A percentile compares a stretch with the other conserved stretches of the same genome.
Conservation (phyloP, 2,329 filamentous ascomycete genomes). For the Nothopassalora personata region DNA sequence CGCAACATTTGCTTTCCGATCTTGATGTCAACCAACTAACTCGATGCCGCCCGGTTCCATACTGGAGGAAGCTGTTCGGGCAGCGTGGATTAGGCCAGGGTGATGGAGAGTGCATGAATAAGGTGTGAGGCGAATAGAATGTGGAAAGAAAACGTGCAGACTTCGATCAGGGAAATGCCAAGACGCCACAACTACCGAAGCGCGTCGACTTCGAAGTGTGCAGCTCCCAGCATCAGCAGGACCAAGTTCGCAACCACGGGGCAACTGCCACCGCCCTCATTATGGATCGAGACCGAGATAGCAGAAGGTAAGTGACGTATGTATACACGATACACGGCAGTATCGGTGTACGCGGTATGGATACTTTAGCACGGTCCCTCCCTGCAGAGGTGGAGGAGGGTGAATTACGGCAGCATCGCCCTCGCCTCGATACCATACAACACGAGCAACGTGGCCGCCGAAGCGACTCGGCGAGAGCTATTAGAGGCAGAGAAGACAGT, state of each 20-base stretch:
- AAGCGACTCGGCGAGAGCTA: not conserved
- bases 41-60: not conserved
- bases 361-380: not conserved
- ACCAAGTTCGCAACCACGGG: not conserved
- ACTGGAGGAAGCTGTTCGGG: not conserved
- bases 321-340: not conserved
- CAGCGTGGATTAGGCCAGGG: not conserved
- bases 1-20: not conserved
- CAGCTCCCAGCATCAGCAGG: slow-evolving; percentile 1
- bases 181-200: not conserved
- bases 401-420: not conserved
- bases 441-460: not conserved
- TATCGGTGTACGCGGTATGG: not conserved
- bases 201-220: not conserved
- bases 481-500: not conserved
- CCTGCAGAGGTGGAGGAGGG: not conserved
- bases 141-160: not conserved
- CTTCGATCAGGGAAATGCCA: not conserved
- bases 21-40: not conserved
- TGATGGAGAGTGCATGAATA: not conserved
- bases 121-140: not conserved
- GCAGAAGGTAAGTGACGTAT: slow-evolving; percentile 36
- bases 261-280: not conserved
- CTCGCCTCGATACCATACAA: not conserved
- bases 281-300: slow-evolving; percentile 38